Conservation (phyloP, 2,329 filamentous ascomycete species). For the Clathrospora elynae region DNA sequence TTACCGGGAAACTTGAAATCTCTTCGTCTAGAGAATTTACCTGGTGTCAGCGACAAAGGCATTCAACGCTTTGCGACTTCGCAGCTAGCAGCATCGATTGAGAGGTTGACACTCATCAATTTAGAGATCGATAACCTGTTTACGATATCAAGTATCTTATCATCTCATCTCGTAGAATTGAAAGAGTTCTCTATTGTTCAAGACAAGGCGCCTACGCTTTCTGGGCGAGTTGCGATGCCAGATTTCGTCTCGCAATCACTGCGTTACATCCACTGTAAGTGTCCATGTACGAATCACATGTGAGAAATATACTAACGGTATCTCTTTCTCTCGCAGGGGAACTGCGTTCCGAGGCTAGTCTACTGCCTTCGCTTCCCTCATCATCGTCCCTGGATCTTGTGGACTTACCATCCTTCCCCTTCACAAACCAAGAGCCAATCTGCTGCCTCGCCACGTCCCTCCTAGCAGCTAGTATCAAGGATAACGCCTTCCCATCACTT, state of each 20-base stretch:
- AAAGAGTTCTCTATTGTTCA: constrained; percentile 60
- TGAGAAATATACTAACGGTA: too few relatives aligned
- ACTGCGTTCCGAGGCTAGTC: constrained; percentile 50
- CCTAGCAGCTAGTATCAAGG: constrained; percentile 66
- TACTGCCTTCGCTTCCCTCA: constrained; percentile 16
- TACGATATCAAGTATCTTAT: constrained; percentile 59
- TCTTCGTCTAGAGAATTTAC: constrained; percentile 61
- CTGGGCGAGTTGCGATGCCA: constrained; percentile 51
- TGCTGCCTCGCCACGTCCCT: constrained; percentile 63
- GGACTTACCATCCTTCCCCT: constrained; percentile 21
- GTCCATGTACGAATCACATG: too few relatives aligned
- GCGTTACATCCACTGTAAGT: constrained; percentile 62
- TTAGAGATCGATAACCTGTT: constrained; percentile 59
- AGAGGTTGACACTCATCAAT: constrained; percentile 58
- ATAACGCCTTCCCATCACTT: constrained; percentile 67
- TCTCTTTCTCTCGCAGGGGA: too few relatives aligned
- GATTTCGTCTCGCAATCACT: constrained; percentile 57
- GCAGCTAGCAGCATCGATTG: constrained; percentile 52
- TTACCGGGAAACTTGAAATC: constrained; percentile 57
- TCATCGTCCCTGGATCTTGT: constrained; percentile 3
- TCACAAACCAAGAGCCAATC: constrained; percentile 48
- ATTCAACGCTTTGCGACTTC: constrained; percentile 58
- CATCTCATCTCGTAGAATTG: constrained; percentile 51
- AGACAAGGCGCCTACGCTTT: constrained; percentile 54
- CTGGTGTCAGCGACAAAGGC: constrained; percentile 62